Conservation (phyloP, 2,329 filamentous ascomycete species). For the Nigrospora osmanthi region DNA sequence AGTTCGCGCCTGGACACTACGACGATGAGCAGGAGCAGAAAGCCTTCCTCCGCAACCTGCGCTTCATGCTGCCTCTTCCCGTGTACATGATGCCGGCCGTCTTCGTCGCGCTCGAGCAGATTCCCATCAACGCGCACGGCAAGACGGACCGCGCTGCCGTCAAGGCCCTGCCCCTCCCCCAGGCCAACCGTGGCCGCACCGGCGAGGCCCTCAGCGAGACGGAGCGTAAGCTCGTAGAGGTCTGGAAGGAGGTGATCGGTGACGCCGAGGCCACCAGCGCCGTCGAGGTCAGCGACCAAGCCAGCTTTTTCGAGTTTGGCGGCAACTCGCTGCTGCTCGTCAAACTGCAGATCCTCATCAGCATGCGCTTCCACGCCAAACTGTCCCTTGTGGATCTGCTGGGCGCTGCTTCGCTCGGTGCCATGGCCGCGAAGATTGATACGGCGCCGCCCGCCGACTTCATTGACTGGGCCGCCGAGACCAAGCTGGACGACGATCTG, state of each 20-base stretch:
- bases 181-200: background rate
- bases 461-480: slow-evolving; percentile 5
- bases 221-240: background rate
- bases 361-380: slow-evolving; percentile 3
- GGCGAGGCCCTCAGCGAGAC: slow-evolving; percentile 3
- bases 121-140: slow-evolving; percentile 4
- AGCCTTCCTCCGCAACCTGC: slow-evolving; percentile 4
- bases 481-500: background rate
- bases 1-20: background rate
- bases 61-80: slow-evolving; percentile 3
- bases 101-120: slow-evolving; percentile 2
- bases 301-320: slow-evolving; percentile 6
- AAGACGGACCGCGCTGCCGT: background rate
- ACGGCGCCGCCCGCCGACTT: slow-evolving; percentile 1
- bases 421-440: slow-evolving; percentile 5
- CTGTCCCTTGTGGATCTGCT: slow-evolving; percentile 4
- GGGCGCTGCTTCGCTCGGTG: slow-evolving; percentile 1
- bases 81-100: slow-evolving; percentile 3
- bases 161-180: too few relatives aligned
- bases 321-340: slow-evolving; percentile 5
- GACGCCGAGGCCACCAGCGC: too few relatives aligned
- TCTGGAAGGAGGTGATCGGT: background rate
- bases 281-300: background rate
- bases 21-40: slow-evolving; percentile 1
- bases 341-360: slow-evolving; percentile 4